Base-by-base conservation (phyloP, 164 flowering plant genomes). In the Sedum album region DNA sequence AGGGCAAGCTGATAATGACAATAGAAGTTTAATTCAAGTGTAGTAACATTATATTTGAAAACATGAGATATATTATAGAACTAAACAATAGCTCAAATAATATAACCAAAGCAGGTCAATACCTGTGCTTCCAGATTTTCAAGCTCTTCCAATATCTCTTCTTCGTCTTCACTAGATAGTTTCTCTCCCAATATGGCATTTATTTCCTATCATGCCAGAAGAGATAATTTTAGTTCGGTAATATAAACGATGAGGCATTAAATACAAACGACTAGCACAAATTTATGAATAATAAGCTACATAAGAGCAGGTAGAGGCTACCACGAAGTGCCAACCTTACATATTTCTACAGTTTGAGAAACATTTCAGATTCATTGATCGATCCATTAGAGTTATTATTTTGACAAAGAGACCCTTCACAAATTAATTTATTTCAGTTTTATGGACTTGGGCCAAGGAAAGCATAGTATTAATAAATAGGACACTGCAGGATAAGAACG, bases 111-210 rank as follows among this genome's bases (percentile, higher is more conserved):
- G 48, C 28, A 53, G 28, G 28, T 23, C 55, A 74, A 63, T 81
- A 91, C 98, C 96, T 89, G 85, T 65, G 82, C 66, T 78, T 93
- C 98, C 78, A 91, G 78, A 78, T 84, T 82, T 72, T 94, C 97
- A 75, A 91, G 90, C 76, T 94, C 98, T 67, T 94, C 93, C 51
- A 91, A 75, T 69, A 94, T 80, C 38, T 89, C 91, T 76, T 94
- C 97, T 78, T 94, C 98, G 72, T 94, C 98, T 80, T 94, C 97
- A 60, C 89, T 88, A 42, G 97, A 86, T 72, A 94, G 77, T 72
- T 86, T 81, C 82, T 94, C 97, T 31, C 96, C 99, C 73, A 94
- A 70, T 31, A 89, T 83, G 48, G 88, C 97, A 86, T 88, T 87
- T 39, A 91, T 85, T 87, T 94, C 99, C 99, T 94, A 66, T 68